Evolutionary conservation across 2,329 filamentous ascomycete genomes (phyloP), one percentile per base, ranked within the genome.

Genomic region (Pseudogymnoascus sp.): DNA sequence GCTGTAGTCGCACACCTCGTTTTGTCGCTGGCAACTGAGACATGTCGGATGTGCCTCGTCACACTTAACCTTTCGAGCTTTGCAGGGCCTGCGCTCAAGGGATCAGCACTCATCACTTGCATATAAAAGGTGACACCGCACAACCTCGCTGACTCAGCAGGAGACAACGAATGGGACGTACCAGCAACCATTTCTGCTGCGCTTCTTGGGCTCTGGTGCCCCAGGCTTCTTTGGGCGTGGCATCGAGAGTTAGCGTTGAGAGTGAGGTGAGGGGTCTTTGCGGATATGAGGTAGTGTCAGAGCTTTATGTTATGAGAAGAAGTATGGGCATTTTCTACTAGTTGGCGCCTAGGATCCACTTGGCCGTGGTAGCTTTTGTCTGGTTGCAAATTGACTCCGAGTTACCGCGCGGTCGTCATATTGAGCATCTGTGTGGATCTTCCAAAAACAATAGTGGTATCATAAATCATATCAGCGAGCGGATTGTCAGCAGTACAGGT

Each of bases 61-160:
- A 74, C 89, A 93, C 77, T 92, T 92, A 65, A 89, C 83, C 73
- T 89, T 93, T 63, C 88, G 82, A 65, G 82, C 81, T 76, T 92
- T 92, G 76, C 89, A 92, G 11, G 87, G 88, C 87, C 88, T 90
- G 64, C 9, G 28, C 16, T 57, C 38, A 41, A 58, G 38, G 38
- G 59, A 47, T 63, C 35, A 61, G 64, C 62, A 60, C 58, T 57
- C 35, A 54, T 20, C n/a, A 54, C 47, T 54, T 54, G 47, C 47
- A 54, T 54, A 7, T 34, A 54, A 54, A 54, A 30, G 47, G 47
- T 54, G 47, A 54, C 47, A 20, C 22, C 22, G 47, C 47, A 16
- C 28, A 37, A 22, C 14, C 9, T 28, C 28, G 16, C 20, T 35
- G 32, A 58, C 37, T 60, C 25, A 30, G 32, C 12, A 59, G 20